Conservation (phyloP, 1,139 yeast genomes). For the Saccharomyces hybrid region DNA sequence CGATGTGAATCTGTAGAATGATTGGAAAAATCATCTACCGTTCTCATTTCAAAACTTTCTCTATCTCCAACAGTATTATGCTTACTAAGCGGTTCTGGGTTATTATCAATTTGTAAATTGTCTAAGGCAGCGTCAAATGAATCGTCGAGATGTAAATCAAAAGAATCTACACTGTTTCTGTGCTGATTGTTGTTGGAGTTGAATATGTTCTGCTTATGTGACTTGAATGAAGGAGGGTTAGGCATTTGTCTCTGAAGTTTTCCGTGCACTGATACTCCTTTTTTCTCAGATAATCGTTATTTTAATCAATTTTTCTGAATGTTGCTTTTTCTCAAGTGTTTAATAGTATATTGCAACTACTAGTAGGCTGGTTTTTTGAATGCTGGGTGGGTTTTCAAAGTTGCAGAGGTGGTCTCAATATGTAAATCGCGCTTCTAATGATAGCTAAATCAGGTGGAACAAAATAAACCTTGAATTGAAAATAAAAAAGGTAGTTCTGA, state of each 20-base stretch:
- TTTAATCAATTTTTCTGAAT: no score
- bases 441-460: no score
- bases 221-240: background rate
- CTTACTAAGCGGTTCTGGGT: constrained; percentile 8
- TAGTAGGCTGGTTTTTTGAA: no score
- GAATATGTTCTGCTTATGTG: background rate
- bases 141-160: constrained; percentile 34
- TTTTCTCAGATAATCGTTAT: no score
- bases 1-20: constrained; percentile 21
- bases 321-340: no score
- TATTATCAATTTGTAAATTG: constrained; percentile 27
- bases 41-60: constrained; percentile 27
- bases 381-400: no score
- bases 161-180: constrained; percentile 30
- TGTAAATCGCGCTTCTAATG: no score
- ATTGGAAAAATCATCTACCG: constrained; percentile 7
- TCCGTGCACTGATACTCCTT: background rate
- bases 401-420: no score
- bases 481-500: no score
- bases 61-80: constrained; percentile 7
- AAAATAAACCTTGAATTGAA: no score
- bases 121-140: constrained; percentile 37
- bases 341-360: no score
- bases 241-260: background rate
- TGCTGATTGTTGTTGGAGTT: constrained; percentile 1